Conservation (phyloP, 2,329 filamentous ascomycete genomes). For the Arthroderma sp. region DNA sequence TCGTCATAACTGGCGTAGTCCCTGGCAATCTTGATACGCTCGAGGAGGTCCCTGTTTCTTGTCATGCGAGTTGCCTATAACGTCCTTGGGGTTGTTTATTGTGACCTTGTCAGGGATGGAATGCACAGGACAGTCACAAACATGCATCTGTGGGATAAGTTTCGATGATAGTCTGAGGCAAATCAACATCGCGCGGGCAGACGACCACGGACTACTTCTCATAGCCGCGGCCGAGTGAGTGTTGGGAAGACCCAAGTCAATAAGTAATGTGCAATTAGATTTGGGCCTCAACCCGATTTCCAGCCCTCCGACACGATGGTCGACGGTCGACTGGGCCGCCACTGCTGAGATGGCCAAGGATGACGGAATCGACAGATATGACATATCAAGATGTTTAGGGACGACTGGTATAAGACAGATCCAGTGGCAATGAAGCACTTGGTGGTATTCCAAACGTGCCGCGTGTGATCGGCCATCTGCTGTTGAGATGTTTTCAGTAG, state of each 20-base stretch:
- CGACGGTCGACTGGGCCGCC: not conserved
- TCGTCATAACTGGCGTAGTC: not conserved
- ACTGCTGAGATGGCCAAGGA: not conserved
- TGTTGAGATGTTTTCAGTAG: too few species aligned
- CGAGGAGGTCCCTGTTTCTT: not conserved
- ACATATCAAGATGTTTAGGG: not conserved
- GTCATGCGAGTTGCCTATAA: not conserved
- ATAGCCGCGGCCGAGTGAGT: not conserved
- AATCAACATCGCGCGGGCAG: not conserved
- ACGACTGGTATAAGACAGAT: not conserved
- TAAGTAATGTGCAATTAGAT: not conserved
- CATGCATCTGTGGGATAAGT: not conserved
- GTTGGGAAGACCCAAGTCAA: not conserved
- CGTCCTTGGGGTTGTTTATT: conserved; percentile 1
- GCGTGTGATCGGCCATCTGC: too few species aligned
- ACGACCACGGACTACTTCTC: not conserved
- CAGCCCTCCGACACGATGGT: not conserved
- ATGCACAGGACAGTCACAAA: not conserved
- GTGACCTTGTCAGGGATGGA: not conserved
- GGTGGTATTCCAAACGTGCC: not conserved
- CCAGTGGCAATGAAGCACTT: not conserved
- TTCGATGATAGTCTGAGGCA: not conserved
- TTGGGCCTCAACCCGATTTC: not conserved
- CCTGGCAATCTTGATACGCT: not conserved
- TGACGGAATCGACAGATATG: not conserved